Percentiles rank a stretch among this genome's conserved stretches.
Evolutionary conservation across 2,329 filamentous ascomycete species (phyloP).

Genomic region (Thelonectria olida): DNA sequence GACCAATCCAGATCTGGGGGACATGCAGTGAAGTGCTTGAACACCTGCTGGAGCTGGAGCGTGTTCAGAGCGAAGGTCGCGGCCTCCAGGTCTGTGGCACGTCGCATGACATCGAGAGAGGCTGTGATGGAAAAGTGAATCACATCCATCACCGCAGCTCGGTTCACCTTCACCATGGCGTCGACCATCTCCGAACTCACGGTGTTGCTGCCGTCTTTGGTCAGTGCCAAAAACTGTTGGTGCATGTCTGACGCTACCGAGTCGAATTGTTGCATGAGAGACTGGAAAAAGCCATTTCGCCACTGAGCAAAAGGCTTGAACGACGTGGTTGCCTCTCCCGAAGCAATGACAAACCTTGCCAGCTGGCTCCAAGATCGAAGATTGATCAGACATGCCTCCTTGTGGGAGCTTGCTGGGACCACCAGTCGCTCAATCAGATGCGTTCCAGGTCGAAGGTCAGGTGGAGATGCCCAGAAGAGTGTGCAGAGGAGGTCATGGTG

Average conservation of each 20-base stretch:
- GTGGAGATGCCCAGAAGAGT: slow-evolving; percentile 71
- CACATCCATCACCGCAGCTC: slow-evolving; percentile 62
- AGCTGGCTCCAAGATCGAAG: slow-evolving; percentile 71
- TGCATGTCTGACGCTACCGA: slow-evolving; percentile 65
- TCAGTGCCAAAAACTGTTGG: slow-evolving; percentile 61
- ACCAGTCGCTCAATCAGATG: slow-evolving; percentile 69
- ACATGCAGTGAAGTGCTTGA: slow-evolving; percentile 56
- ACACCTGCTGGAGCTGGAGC: slow-evolving; percentile 61
- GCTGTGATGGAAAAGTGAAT: slow-evolving; percentile 58
- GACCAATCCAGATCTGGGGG: slow-evolving; percentile 58
- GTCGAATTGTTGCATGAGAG: slow-evolving; percentile 66
- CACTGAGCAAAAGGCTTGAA: slow-evolving; percentile 58
- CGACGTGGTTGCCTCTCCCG: slow-evolving; percentile 54
- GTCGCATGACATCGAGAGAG: slow-evolving; percentile 61
- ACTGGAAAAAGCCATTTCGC: slow-evolving; percentile 66
- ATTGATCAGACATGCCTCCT: slow-evolving; percentile 72
- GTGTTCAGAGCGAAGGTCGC: slow-evolving; percentile 61
- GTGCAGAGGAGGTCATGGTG: slow-evolving; percentile 75
- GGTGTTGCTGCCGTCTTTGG: slow-evolving; percentile 53
- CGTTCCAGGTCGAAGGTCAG: slow-evolving; percentile 61
- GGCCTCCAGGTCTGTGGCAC: slow-evolving; percentile 55
- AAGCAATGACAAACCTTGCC: slow-evolving; percentile 65
- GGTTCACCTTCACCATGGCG: slow-evolving; percentile 62
- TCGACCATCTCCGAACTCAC: slow-evolving; percentile 57
- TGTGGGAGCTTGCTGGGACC: slow-evolving; percentile 67